Conservation (phyloP, 306 rosid species). For the Hippophae tibetana region DNA sequence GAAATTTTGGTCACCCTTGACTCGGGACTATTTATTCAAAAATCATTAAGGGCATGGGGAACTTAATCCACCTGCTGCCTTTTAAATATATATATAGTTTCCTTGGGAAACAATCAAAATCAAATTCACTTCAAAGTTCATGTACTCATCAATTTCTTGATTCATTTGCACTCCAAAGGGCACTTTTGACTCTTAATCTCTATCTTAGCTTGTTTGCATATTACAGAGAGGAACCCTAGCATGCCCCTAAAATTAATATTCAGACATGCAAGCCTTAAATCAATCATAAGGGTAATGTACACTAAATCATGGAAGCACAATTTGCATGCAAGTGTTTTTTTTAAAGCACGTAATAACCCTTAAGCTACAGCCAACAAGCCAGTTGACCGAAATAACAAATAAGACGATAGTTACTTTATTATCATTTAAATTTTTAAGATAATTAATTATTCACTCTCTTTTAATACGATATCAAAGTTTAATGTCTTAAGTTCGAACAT, state of each 20-base stretch:
- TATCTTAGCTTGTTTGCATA: not conserved
- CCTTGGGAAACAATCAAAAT: constrained; percentile 32
- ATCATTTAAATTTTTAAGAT: no score
- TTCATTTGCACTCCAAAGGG: constrained; percentile 17
- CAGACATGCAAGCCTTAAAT: no score
- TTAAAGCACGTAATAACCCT: not conserved
- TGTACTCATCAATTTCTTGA: constrained; percentile 12
- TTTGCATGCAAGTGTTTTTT: not conserved
- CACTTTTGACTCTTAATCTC: constrained; percentile 6
- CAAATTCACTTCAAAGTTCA: constrained; percentile 10
- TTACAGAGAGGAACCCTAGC: not conserved
- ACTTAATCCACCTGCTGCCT: constrained; percentile 14
- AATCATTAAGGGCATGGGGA: constrained; percentile 14
- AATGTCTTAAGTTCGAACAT: no score
- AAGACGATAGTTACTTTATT: no score
- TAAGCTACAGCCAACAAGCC: no score
- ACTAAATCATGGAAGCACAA: not conserved
- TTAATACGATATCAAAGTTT: no score
- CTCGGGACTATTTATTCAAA: not conserved
- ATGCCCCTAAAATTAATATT: no score
- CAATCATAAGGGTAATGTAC: not conserved
- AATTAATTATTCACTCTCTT: no score
- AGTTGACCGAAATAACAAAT: no score
- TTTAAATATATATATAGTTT: constrained; percentile 12
- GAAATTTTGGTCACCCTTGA: constrained; percentile 14